Base-by-base conservation (phyloP, 805 yeast species). In the Yamadazyma laniorum region DNA sequence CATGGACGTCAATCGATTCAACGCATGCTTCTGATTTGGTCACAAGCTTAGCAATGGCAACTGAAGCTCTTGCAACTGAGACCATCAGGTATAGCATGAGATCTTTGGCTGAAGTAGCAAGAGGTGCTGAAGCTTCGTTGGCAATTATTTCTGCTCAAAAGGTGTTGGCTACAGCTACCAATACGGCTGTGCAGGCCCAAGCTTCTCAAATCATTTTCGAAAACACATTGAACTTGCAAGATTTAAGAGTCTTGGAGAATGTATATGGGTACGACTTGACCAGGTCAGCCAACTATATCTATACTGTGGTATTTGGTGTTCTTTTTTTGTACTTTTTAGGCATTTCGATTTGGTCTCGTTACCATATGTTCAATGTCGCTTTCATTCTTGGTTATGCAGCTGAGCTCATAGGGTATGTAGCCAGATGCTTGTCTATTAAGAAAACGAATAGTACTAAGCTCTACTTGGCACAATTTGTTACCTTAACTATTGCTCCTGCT, bases 401-500 rank as follows among this genome's bases (percentile, higher is more conserved):
- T 15, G 67, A 65, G 46, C 50, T 56, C 22, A 19, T 50, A 18
- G 72, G 72, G 8, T 64, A 58, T 34, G 42, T 65, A 40, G 70
- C 69, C 4, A 53, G 72, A 42, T 50, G 60, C 2, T 45, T 65
- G 27, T 43, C 61, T 5, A 45, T 64, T 32, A 35, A 32, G 14
- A 58, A 61, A 45, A 43, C 46, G 38, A 44, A 52, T 4, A 37
- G 49, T 29, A 22, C 45, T 13, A 37, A 46, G 34, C 50, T 29
- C 32, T 65, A 52, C 39, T 47, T 63, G 26, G 31, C 58, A 18
- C 68, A 65, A 43, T 56, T 52, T 36, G 52, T 63, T 18, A 33
- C 55, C 2, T 55, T 65, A 40, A 63, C 70, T 4, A 48, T 65
- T 21, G 59, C 68, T 1, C 70, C 72, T 4, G 70, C 69, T 3